Evolutionary conservation across 352 stramenopile species (phyloP).

Genomic region (Pseudoperonospora humuli): DNA sequence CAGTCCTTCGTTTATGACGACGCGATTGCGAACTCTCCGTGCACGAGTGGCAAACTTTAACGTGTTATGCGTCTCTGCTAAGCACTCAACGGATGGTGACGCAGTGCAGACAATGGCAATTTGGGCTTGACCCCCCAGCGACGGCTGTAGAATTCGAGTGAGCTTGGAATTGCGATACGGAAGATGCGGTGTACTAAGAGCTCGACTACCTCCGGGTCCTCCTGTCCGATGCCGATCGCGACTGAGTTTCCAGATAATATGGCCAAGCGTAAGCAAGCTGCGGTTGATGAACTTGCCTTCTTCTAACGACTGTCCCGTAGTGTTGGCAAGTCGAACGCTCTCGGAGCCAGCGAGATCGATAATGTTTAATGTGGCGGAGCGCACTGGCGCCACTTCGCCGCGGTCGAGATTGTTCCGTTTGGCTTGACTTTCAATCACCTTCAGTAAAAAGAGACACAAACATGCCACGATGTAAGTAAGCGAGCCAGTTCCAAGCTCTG

Average conservation of each 20-base stretch:
- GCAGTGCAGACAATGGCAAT: slow-evolving; percentile 97
- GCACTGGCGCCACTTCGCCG: slow-evolving; percentile 25
- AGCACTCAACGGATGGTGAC: slow-evolving; percentile 89
- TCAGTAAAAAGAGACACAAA: slow-evolving; percentile 10
- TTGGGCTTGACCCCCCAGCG: slow-evolving; percentile 91
- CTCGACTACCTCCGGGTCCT: slow-evolving; percentile 5
- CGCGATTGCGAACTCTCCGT: slow-evolving; percentile 89
- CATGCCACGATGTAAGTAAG: slow-evolving; percentile 12
- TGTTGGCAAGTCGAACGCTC: slow-evolving; percentile 77
- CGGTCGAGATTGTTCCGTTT: slow-evolving; percentile 28
- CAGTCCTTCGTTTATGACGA: slow-evolving; percentile 83
- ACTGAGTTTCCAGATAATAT: slow-evolving; percentile 93
- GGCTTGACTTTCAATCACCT: slow-evolving; percentile 70
- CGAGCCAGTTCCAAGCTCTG: slow-evolving; percentile 16
- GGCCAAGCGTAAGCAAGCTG: slow-evolving; percentile 86
- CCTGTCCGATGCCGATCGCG: slow-evolving; percentile 32
- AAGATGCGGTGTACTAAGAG: slow-evolving; percentile 56
- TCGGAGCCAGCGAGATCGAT: slow-evolving; percentile 88
- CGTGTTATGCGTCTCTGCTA: slow-evolving; percentile 92
- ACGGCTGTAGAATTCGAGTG: slow-evolving; percentile 95
- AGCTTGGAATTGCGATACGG: slow-evolving; percentile 98
- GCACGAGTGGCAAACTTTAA: slow-evolving; percentile 94
- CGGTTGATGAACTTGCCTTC: slow-evolving; percentile 90
- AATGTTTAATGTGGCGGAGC: slow-evolving; percentile 84
- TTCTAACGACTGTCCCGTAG: slow-evolving; percentile 58